These are phyloP conservation scores for Scheffersomyces titani DNA, from an alignment of 1,139 yeast species.

Conservation along the genomic window DNA sequence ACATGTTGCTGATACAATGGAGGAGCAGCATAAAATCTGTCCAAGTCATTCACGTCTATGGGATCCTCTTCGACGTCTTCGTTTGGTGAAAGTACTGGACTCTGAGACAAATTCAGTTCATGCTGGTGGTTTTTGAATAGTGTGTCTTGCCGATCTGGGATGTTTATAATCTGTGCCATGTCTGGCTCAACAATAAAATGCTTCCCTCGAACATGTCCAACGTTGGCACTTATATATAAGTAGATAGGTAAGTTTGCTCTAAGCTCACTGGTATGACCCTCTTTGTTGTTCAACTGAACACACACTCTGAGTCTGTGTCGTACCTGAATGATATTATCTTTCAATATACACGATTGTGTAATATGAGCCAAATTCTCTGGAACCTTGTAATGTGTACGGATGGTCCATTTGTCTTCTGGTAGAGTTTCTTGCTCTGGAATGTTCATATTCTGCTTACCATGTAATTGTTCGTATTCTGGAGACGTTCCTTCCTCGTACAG, in stretches of 20 bases:
- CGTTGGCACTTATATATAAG: slow-evolving; percentile 56
- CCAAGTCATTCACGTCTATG: slow-evolving; percentile 25
- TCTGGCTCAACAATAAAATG: slow-evolving; percentile 51
- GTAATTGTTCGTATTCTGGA: slow-evolving; percentile 45
- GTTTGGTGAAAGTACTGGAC: slow-evolving; percentile 12
- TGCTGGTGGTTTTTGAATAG: slow-evolving; percentile 32
- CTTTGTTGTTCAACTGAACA: slow-evolving; percentile 56
- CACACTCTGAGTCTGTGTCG: slow-evolving; percentile 62
- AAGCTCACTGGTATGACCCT: slow-evolving; percentile 67
- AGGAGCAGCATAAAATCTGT: slow-evolving; percentile 37
- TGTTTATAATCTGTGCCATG: slow-evolving; percentile 49
- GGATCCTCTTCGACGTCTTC: slow-evolving; percentile 16
- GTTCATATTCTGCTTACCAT: slow-evolving; percentile 30
- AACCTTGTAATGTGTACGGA: slow-evolving; percentile 48
- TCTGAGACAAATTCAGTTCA: slow-evolving; percentile 6
- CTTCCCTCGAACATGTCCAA: slow-evolving; percentile 52
- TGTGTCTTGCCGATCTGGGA: slow-evolving; percentile 32
- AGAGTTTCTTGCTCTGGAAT: slow-evolving; percentile 29
- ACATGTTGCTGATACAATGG: slow-evolving; percentile 43
- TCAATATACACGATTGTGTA: slow-evolving; percentile 60
- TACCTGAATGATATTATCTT: slow-evolving; percentile 51
- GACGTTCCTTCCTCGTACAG: slow-evolving; percentile 37
- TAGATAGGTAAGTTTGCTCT: slow-evolving; percentile 67
- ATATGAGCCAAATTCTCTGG: slow-evolving; percentile 54
- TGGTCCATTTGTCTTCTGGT: slow-evolving; percentile 50